phyloP scores from a whole-genome alignment of 805 yeast genomes.

The Suhomyces kilbournensis region DNA sequence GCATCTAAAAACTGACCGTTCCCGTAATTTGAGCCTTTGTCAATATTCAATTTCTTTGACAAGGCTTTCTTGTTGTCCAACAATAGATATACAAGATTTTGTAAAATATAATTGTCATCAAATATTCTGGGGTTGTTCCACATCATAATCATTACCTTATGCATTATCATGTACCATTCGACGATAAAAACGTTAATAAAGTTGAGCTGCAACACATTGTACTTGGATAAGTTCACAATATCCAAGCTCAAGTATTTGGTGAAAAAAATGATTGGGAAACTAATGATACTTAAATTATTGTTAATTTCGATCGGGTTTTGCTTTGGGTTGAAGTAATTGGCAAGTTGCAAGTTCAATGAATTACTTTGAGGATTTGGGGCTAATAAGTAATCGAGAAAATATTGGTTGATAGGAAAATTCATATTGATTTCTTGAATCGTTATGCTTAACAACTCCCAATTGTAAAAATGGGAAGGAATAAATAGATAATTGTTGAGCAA shows the following conservation, averaged over 20 bases:
- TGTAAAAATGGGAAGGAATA: conserved; percentile 36
- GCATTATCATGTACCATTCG: conserved; percentile 46
- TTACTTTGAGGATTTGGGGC: conserved; percentile 11
- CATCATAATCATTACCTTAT: conserved; percentile 34
- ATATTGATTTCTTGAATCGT: conserved; percentile 47
- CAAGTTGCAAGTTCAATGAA: conserved; percentile 10
- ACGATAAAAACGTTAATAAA: conserved; percentile 35
- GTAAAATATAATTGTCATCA: conserved; percentile 35
- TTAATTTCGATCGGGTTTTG: conserved; percentile 27
- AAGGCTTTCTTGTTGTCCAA: conserved; percentile 35
- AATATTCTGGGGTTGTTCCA: conserved; percentile 23
- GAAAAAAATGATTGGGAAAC: conserved; percentile 47
- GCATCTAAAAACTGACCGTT: neutral
- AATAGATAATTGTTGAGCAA: conserved; percentile 47
- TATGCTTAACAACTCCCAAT: conserved; percentile 45
- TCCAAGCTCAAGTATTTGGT: conserved; percentile 27
- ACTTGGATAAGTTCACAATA: conserved; percentile 23
- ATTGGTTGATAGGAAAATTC: conserved; percentile 14
- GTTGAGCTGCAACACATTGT: conserved; percentile 23
- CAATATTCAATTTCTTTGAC: conserved; percentile 4
- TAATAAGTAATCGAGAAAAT: conserved; percentile 15
- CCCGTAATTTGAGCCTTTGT: neutral
- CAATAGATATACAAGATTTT: conserved; percentile 43
- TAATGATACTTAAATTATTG: conserved; percentile 50
- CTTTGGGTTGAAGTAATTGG: conserved; percentile 13